phyloP scores from a whole-genome alignment of 768 basidiomycete genomes.

The Naematelia encephala region DNA sequence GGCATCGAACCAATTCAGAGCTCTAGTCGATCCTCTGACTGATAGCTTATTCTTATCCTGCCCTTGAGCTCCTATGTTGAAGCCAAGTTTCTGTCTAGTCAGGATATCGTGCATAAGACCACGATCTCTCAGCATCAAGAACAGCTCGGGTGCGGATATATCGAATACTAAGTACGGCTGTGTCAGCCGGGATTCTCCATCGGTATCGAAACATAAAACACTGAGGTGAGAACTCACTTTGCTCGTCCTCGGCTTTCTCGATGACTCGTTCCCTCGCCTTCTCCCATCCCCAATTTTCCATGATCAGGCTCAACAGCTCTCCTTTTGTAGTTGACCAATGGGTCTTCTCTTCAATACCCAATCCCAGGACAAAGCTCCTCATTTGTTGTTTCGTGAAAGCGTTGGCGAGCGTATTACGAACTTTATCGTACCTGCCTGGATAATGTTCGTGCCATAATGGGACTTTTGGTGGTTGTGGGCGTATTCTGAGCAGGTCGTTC shows the following conservation, averaged over 20 bases:
- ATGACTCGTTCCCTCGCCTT: not conserved
- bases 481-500: not conserved
- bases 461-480: not conserved
- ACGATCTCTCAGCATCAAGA: conserved; percentile 17
- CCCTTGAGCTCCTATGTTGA: conserved; percentile 5
- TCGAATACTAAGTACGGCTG: conserved; percentile 10
- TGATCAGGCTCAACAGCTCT: conserved; percentile 8
- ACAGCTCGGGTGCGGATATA: conserved; percentile 17
- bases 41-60: not conserved
- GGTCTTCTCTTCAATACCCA: conserved; percentile 3
- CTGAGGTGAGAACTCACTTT: conserved; percentile 11
- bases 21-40: not conserved
- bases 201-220: not conserved
- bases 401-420: conserved; percentile 5
- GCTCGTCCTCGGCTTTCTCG: conserved; percentile 1
- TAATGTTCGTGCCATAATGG: conserved; percentile 6
- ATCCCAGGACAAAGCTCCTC: conserved; percentile 6
- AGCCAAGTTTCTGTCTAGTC: not conserved
- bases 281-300: conserved; percentile 20
- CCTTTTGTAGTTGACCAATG: conserved; percentile 5
- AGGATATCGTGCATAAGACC: not conserved
- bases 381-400: conserved; percentile 19
- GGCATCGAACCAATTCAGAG: not conserved
- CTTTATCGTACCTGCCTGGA: not conserved
- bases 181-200: not conserved